Evolutionary conservation across 768 basidiomycete species (phyloP), one percentile per base, ranked within the genome.

Genomic region (Lentinula sp.): DNA sequence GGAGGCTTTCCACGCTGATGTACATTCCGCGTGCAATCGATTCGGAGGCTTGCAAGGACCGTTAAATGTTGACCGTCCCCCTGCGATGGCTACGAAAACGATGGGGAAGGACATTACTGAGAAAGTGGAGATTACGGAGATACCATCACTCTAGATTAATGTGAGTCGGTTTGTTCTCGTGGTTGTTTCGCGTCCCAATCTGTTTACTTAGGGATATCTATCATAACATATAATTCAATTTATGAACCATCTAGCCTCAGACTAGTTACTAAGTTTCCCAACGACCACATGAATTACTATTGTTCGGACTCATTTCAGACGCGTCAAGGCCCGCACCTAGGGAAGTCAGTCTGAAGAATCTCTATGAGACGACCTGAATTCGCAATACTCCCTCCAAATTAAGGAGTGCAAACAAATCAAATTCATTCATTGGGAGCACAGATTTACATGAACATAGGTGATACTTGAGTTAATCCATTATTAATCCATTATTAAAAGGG

Each of bases 1-100:
- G 4, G 70, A 74, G 42, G 69, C 71, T 23, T 84, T 86, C 65
- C 82, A 84, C 63, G 68, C 70, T 4, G 80, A 84, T 46, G 84
- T 76, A 5, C 63, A 70, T 50, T 71, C 71, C 35, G 73, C 77
- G 15, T 78, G 75, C 58, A 69, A 78, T 60, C 71, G 75, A 37
- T 80, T 86, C 74, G 85, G 85, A 18, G 85, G 85, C 10, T 53
- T 67, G 11, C 64, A 76, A 2, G 78, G 76, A 3, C 55, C 55
- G 3, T 37, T 56, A 2, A 23, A 43, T 3, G n/a, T 56, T 11
- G 55, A 56, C 28, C 15, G 5, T 43, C 39, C 28, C 18, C 55
- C 40, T 40, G 9, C 40, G 28, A n/a, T 7, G 40, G 40, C 37
- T 3, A 4, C 53, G 9, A 54, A 39, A 7, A 39, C n/a, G n/a